Conservation (phyloP, 192 early-diverging fungal genomes). For the Coemansia sp. region DNA sequence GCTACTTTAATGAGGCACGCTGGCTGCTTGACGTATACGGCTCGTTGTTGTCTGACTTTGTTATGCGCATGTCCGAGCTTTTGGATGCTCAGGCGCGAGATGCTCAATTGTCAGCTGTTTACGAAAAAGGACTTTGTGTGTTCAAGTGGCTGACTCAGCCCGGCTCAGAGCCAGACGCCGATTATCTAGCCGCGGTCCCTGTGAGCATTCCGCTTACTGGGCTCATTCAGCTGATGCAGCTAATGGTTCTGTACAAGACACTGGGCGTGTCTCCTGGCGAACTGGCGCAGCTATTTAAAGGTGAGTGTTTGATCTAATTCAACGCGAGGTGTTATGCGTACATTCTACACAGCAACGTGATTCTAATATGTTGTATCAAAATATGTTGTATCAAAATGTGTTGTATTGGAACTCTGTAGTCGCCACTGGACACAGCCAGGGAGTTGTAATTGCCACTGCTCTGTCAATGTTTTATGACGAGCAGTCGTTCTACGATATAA, state of each 20-base stretch:
- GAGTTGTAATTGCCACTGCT: constrained; percentile 79
- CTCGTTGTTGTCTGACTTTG: constrained; percentile 66
- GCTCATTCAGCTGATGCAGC: constrained; percentile 80
- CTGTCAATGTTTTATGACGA: constrained; percentile 77
- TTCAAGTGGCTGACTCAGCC: constrained; percentile 72
- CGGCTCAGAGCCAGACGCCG: constrained; percentile 65
- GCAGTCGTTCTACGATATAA: constrained; percentile 73
- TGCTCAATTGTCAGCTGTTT: constrained; percentile 54
- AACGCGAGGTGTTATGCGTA: constrained; percentile 17
- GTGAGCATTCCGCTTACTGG: constrained; percentile 82
- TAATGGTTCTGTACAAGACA: constrained; percentile 67
- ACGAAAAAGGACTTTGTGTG: constrained; percentile 70
- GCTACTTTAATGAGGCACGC: constrained; percentile 80
- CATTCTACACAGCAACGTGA: background rate
- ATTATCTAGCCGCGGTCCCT: constrained; percentile 69
- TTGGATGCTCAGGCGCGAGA: constrained; percentile 58
- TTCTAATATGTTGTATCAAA: background rate
- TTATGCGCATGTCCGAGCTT: constrained; percentile 69
- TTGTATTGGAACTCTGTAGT: constrained; percentile 7
- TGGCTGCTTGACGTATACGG: constrained; percentile 72
- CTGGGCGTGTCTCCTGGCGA: constrained; percentile 43
- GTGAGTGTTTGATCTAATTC: constrained; percentile 44
- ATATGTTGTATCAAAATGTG: too few relatives aligned
- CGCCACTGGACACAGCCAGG: constrained; percentile 81
- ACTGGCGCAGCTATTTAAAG: constrained; percentile 15